These are phyloP conservation scores for Globisporangium perplexum DNA, from an alignment of 352 stramenopile species.

Conservation along the genomic window DNA sequence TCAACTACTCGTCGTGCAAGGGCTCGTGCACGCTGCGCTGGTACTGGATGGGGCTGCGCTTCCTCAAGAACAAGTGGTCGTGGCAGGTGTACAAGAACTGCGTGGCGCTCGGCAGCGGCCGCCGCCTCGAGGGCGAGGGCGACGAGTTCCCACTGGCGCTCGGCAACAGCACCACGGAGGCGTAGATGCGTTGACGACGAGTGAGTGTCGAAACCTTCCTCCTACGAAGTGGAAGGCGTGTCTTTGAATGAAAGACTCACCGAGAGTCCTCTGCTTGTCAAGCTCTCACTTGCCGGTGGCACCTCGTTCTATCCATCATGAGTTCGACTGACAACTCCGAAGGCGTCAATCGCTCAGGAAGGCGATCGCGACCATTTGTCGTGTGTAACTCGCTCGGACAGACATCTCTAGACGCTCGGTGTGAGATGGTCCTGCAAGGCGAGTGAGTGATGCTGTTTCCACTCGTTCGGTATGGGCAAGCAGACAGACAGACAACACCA, in stretches of 20 bases:
- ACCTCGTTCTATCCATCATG: too few relatives aligned
- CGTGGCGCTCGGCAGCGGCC: slow-evolving; percentile 14
- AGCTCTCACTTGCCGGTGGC: too few relatives aligned
- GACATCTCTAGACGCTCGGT: too few relatives aligned
- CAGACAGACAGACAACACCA: too few relatives aligned
- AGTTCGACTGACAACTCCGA: too few relatives aligned
- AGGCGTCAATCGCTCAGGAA: too few relatives aligned
- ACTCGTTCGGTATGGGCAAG: too few relatives aligned
- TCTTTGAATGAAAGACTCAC: neutral
- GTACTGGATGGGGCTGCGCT: slow-evolving; percentile 38
- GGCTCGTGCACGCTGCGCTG: slow-evolving; percentile 30
- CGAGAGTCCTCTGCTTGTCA: too few relatives aligned
- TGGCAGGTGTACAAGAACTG: slow-evolving; percentile 62
- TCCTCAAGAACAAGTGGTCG: slow-evolving; percentile 40
- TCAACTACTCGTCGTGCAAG: slow-evolving; percentile 34
- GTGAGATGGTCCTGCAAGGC: too few relatives aligned
- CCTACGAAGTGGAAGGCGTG: neutral
- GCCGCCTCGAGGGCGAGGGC: slow-evolving; percentile 1
- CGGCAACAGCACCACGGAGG: neutral
- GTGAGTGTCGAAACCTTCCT: neutral
- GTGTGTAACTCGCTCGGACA: too few relatives aligned
- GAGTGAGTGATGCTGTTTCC: too few relatives aligned
- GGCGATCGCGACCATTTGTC: too few relatives aligned
- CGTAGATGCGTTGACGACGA: neutral
- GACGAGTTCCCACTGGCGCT: slow-evolving; percentile 1